These are phyloP conservation scores for Hanseniaspora mollemarum DNA, from an alignment of 805 yeast genomes.

Conservation along the genomic window DNA sequence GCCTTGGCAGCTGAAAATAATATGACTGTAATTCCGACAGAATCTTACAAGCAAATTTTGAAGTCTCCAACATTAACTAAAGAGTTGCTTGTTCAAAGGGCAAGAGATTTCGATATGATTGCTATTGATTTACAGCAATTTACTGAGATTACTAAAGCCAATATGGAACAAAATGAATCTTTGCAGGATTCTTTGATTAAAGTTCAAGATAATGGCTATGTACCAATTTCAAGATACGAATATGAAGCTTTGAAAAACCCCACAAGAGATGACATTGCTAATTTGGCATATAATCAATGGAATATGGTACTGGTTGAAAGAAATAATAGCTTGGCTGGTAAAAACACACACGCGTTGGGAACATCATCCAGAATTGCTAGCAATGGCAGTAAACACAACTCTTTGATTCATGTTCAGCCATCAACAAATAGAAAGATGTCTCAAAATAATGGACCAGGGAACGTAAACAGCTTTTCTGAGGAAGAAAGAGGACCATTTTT, in stretches of 20 bases:
- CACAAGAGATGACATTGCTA: conserved; percentile 10
- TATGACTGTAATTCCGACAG: not conserved
- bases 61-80: conserved; percentile 16
- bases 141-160: conserved; percentile 17
- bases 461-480: not conserved
- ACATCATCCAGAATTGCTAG: not conserved
- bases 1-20: not conserved
- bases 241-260: conserved; percentile 15
- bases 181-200: conserved; percentile 22
- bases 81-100: conserved; percentile 19
- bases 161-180: conserved; percentile 15
- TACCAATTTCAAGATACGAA: conserved; percentile 31
- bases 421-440: not conserved
- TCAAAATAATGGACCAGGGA: not conserved
- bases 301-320: conserved; percentile 15
- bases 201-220: conserved; percentile 29
- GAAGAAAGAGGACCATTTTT: not conserved
- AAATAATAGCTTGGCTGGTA: conserved; percentile 1
- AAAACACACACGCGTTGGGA: not conserved
- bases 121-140: conserved; percentile 18
- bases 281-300: conserved; percentile 16
- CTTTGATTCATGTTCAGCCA: conserved; percentile 13
- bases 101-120: conserved; percentile 20
- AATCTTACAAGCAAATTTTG: conserved; percentile 5
- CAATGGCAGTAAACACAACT: conserved; percentile 4